phyloP scores from a whole-genome alignment of 2,329 filamentous ascomycete species.

The Cladophialophora chaetospira region DNA sequence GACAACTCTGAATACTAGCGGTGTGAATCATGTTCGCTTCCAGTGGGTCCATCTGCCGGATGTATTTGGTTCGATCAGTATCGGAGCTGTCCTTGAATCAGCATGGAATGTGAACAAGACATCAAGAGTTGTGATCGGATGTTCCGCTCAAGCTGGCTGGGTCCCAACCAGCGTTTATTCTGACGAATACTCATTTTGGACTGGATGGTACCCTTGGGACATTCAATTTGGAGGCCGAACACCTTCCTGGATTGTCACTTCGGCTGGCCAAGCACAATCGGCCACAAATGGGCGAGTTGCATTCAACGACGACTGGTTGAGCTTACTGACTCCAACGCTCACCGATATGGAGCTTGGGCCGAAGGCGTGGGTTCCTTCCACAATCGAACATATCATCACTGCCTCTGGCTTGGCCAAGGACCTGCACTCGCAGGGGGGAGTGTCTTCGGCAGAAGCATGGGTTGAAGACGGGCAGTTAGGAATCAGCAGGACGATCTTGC shows the following conservation, averaged over 20 bases:
- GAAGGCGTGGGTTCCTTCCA: constrained; percentile 4
- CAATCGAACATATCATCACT: constrained; percentile 11
- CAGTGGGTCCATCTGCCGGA: constrained; percentile 5
- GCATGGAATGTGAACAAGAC: constrained; percentile 1
- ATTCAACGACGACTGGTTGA: constrained; percentile 9
- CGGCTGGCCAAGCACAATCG: not conserved
- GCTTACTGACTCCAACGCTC: not conserved
- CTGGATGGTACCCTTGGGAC: constrained; percentile 12
- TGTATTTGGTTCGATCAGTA: constrained; percentile 1
- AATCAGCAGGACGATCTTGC: not conserved
- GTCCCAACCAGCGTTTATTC: not conserved
- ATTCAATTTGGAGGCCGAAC: constrained; percentile 10
- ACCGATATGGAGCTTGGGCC: not conserved
- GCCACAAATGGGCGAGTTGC: constrained; percentile 13
- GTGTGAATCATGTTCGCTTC: constrained; percentile 3
- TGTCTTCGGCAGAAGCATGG: constrained; percentile 8
- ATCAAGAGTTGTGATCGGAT: constrained; percentile 4
- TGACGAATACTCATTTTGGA: constrained; percentile 11
- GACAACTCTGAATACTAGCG: constrained; percentile 2
- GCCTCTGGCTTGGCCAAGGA: not conserved
- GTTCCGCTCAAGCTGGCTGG: constrained; percentile 7
- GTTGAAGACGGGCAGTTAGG: not conserved
- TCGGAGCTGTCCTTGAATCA: constrained; percentile 10
- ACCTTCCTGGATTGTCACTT: not conserved
- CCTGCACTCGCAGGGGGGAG: not conserved